A percentile compares a stretch with the other conserved stretches of the same genome.
phyloP scores from a whole-genome alignment of 306 rosid species.

The Leucaena leucocephala region DNA sequence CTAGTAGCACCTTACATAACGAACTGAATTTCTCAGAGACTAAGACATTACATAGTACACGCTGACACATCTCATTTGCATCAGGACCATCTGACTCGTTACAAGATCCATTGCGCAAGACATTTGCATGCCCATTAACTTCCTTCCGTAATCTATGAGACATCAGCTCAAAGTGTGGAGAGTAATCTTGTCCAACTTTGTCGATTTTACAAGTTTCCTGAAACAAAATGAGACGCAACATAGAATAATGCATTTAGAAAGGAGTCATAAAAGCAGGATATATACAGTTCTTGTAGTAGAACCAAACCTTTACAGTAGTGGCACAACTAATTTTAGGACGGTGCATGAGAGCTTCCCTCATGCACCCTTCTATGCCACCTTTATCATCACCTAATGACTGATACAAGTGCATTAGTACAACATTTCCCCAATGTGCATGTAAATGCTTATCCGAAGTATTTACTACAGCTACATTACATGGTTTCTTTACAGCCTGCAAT shows the following conservation, averaged over 20 bases:
- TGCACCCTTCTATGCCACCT: conserved; percentile 60
- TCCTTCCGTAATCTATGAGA: conserved; percentile 51
- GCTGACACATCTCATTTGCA: conserved; percentile 58
- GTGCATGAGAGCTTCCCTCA: conserved; percentile 48
- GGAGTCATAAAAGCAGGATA: conserved; percentile 30
- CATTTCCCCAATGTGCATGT: conserved; percentile 60
- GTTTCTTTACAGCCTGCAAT: conserved; percentile 54
- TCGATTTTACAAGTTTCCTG: conserved; percentile 57
- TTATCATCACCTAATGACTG: conserved; percentile 61
- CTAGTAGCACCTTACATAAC: conserved; percentile 62
- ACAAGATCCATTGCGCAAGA: conserved; percentile 50
- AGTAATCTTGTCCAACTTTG: conserved; percentile 46
- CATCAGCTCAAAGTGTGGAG: conserved; percentile 36
- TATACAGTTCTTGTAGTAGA: conserved; percentile 36
- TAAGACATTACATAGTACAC: conserved; percentile 56
- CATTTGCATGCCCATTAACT: conserved; percentile 49
- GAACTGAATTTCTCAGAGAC: conserved; percentile 72
- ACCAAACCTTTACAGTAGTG: conserved; percentile 53
- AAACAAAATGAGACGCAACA: conserved; percentile 33
- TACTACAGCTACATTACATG: conserved; percentile 40
- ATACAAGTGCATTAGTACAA: conserved; percentile 52
- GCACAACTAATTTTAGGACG: conserved; percentile 41
- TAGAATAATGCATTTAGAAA: conserved; percentile 10
- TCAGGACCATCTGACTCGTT: conserved; percentile 46
- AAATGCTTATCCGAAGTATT: conserved; percentile 46